A percentile compares a stretch with the other conserved stretches of the same genome.
These are phyloP conservation scores for Penicillium sp. DNA, from an alignment of 2,329 filamentous ascomycete species.

Conservation along the genomic window DNA sequence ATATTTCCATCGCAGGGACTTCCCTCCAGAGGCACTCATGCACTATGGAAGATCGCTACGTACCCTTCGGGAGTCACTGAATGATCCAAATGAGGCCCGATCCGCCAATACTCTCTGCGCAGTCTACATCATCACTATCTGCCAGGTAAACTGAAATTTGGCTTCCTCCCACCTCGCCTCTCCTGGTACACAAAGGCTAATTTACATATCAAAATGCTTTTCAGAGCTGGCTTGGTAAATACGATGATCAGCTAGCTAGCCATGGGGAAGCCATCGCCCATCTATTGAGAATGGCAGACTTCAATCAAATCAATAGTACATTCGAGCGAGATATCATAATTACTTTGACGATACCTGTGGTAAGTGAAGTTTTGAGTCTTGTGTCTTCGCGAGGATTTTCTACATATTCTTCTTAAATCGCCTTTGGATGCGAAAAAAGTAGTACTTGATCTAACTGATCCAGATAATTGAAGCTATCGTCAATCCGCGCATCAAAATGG, in stretches of 20 bases:
- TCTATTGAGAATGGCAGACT: slow-evolving; percentile 20
- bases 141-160: slow-evolving; percentile 25
- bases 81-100: slow-evolving; percentile 26
- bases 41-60: slow-evolving; percentile 28
- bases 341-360: slow-evolving; percentile 26
- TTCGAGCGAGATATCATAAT: slow-evolving; percentile 27
- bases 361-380: slow-evolving; percentile 13
- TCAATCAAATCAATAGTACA: slow-evolving; percentile 14
- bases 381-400: background rate
- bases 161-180: background rate
- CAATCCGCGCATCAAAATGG: slow-evolving; percentile 24
- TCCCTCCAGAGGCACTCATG: slow-evolving; percentile 17
- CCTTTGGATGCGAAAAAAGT: background rate
- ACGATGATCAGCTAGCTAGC: slow-evolving; percentile 18
- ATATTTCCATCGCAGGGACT: slow-evolving; percentile 19
- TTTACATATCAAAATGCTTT: background rate
- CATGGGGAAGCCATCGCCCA: slow-evolving; percentile 27
- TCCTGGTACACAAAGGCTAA: background rate
- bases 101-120: slow-evolving; percentile 33
- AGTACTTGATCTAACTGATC: background rate
- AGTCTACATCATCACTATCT: slow-evolving; percentile 34
- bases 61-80: slow-evolving; percentile 27
- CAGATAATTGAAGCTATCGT: slow-evolving; percentile 29
- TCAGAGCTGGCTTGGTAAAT: slow-evolving; percentile 30
- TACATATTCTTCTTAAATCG: no score